Percentiles rank a stretch among this genome's conserved stretches.
Conservation (phyloP, 306 rosid genomes). For the cucumber (Cucumis sativus) region DNA sequence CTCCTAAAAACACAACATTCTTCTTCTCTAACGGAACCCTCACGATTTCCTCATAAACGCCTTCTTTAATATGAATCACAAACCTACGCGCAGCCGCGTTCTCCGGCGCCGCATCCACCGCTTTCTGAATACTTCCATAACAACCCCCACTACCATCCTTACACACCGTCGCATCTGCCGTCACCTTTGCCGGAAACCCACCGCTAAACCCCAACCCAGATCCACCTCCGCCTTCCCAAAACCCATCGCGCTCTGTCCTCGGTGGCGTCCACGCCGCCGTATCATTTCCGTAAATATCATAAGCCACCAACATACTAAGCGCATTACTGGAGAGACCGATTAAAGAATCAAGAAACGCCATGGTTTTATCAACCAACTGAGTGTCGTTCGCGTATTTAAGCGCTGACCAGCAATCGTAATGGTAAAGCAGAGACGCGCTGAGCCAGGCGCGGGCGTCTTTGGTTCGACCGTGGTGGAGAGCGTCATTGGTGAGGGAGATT, state of each 20-base stretch:
- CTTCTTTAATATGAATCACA: conserved; percentile 53
- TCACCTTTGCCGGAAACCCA: conserved; percentile 30
- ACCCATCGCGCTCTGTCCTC: conserved; percentile 58
- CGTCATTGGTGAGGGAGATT: conserved; percentile 27
- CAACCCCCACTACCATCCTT: conserved; percentile 25
- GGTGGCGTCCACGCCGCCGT: conserved; percentile 44
- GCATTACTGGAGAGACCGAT: conserved; percentile 47
- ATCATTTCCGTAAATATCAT: conserved; percentile 40
- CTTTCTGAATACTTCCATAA: conserved; percentile 56
- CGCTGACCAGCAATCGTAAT: conserved; percentile 70
- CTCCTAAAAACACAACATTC: conserved; percentile 66
- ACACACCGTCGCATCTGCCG: conserved; percentile 52
- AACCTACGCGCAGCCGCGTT: conserved; percentile 22
- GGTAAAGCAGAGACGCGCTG: conserved; percentile 49
- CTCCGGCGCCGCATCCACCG: conserved; percentile 49
- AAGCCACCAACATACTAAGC: conserved; percentile 44
- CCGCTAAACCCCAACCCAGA: conserved; percentile 3
- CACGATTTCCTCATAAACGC: conserved; percentile 68
- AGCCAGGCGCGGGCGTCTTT: conserved; percentile 71
- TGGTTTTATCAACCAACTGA: conserved; percentile 29
- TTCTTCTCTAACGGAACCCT: conserved; percentile 50
- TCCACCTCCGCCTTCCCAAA: conserved; percentile 37
- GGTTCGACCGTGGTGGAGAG: conserved; percentile 21
- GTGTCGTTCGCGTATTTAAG: conserved; percentile 82
- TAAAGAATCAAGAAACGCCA: conserved; percentile 43